Evolutionary conservation across 2,329 filamentous ascomycete genomes (phyloP), one percentile per base, ranked within the genome.

Genomic region (Waltergamsia citrina): DNA sequence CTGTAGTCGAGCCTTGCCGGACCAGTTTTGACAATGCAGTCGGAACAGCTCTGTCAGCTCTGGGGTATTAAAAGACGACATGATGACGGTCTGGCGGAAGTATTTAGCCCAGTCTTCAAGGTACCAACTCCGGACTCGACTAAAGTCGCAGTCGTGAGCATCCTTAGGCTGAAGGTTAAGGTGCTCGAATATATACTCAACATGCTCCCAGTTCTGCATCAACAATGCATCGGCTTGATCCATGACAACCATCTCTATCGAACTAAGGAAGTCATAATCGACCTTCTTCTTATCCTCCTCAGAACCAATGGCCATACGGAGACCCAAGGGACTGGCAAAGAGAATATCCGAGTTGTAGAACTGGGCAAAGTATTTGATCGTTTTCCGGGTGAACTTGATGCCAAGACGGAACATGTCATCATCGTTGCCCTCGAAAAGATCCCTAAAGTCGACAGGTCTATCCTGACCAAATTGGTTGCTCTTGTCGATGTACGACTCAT

Each of bases 131-230:
- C 88, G 74, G 6, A 96, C 85, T 14, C 92, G 83, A 44, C 81
- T 85, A 54, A 96, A 94, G 62, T 98, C 92, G 49, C 86, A 94
- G 43, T 84, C 88, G 56, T 95, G 88, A 1, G 85, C 75, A 47
- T 94, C 85, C 50, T 81, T 85, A 24, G 92, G 90, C 48, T 94
- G 85, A 16, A 83, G 69, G 54, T 98, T 98, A 41, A 98, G 72
- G 54, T 94, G 85, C 41, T 85, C 78, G 50, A 96, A 88, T 47
- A 95, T 83, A 53, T 84, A 85, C 54, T 93, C 85, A 40, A 95
- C 75, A 52, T 98, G 90, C 50, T 95, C 87, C 88, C 90, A 96
- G 55, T 94, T 96, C 56, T 98, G 92, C 87, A 95, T 95, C 7
- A 94, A 74, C 27, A 95, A 73, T 0, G 87, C 87, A 56, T 96